Base-by-base conservation (phyloP, 108 stramenopile genomes). In the Cyclotella baltica region DNA sequence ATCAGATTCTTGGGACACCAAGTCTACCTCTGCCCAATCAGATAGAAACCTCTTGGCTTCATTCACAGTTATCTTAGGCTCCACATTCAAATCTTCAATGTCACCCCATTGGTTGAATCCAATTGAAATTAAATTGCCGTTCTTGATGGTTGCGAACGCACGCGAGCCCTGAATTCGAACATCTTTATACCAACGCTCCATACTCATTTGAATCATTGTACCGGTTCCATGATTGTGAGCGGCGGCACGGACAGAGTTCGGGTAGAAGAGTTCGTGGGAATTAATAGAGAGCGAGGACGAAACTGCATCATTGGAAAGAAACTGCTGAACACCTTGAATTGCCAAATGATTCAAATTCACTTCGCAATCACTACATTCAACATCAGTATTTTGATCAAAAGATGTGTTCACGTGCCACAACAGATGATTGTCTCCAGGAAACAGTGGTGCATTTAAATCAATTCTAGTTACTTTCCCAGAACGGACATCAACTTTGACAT, bases 81-180 rank as follows among this genome's bases (percentile, higher is more conserved):
- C 56, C 1, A 57, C 56, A 57, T 29, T 25, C 56, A 57, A 57
- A 27, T 57, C 56, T 15, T 22, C 1, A 2, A 57, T 20, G 22
- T 36, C 62, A 15, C 43, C 64, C 64, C 64, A 66, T 28, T 47
- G 15, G 20, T 66, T 43, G 8, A 66, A 43, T 2, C 64, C 64
- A 46, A 66, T 11, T 27, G 43, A 18, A 25, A 66, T 47, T 43
- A 38, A 47, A 66, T 66, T 73, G 28, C 72, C 72, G 1, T 25
- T 62, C 48, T 62, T 46, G 33, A 73, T 62, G 34, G 20, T 73
- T 1, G 61, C 46, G 8, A 53, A 36, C 3, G 56, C 57, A 22
- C 65, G 38, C n/a, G 43, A 47, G 4, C 40, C 40, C 15, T 30
- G 28, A 1, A 66, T 43, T n/a, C n/a, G 28, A 29, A 66, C 30